Conservation (phyloP, 106 monocot genomes). For the Dendrobium chrysotoxum region DNA sequence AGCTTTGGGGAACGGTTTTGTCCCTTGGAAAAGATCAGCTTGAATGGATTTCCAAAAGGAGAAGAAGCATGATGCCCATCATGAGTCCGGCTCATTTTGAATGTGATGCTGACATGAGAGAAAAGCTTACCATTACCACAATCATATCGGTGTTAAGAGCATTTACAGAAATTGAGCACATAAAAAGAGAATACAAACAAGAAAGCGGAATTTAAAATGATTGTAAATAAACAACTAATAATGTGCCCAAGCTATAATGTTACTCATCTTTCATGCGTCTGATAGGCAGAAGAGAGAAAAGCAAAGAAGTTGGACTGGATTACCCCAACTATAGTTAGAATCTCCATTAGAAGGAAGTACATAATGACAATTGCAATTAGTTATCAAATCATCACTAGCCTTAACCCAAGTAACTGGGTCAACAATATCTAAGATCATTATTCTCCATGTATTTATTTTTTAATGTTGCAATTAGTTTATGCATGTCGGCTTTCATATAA, state of each 20-base stretch:
- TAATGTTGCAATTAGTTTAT: neutral
- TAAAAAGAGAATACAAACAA: neutral
- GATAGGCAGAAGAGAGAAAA: neutral
- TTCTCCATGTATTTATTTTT: neutral
- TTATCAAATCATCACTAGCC: neutral
- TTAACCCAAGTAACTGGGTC: neutral
- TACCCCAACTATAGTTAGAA: neutral
- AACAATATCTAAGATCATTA: neutral
- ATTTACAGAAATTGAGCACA: neutral
- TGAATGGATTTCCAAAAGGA: constrained; percentile 39
- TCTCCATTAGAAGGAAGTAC: no score
- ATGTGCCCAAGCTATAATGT: neutral
- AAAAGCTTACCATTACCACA: neutral
- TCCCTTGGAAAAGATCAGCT: constrained; percentile 17
- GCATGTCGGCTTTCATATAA: no score
- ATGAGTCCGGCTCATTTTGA: constrained; percentile 33
- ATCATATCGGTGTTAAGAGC: neutral
- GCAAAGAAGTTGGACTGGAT: neutral
- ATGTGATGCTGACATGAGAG: neutral
- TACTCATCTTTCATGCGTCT: neutral
- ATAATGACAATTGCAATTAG: neutral
- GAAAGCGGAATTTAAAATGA: neutral
- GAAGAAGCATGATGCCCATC: constrained; percentile 12
- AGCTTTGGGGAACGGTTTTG: constrained; percentile 24
- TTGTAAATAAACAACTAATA: neutral